Evolutionary conservation across 2,329 filamentous ascomycete species (phyloP), one percentile per base, ranked within the genome.

Genomic region (Epichloe coenophiala): DNA sequence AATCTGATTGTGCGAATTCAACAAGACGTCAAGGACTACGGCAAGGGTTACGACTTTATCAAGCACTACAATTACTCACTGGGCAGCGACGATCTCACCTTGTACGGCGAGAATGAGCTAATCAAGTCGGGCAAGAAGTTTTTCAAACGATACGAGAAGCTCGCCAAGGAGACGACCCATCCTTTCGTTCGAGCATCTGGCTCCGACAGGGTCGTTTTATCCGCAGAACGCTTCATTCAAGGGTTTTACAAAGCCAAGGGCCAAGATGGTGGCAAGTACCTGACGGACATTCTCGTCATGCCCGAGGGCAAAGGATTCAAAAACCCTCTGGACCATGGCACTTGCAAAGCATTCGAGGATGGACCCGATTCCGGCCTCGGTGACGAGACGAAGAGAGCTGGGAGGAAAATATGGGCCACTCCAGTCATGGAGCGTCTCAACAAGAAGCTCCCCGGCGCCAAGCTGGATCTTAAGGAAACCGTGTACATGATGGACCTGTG

Each of bases 401-500:
- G 83, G 77, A 71, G 72, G 0, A 67, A 72, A 5, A 70, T 76
- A 5, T 94, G 93, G 61, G 72, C 80, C 1, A 78, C 80, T 0
- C 66, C 78, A 0, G 86, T 95, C 56, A 75, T 76, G n/a, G 65
- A 73, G 2, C 80, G 87, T 7, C 67, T 95, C 40, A 88, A 90
- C 61, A 59, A 68, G 13, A 78, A 83, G 53, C 72, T 96, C 0
- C 75, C 75, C 0, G 84, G 85, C 2, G 81, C 78, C 5, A 80
- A 84, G 54, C 64, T 95, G 41, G 78, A 76, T 3, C 61, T 72
- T 12, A 60, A 69, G 1, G 81, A 91, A 36, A 78, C 81, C 1
- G 71, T 89, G 51, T 77, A 76, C 51, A 63, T 96, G 36, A 95
- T 96, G 88, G 88, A 95, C 59, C 72, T 95, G 53, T 96, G 90